Evolutionary conservation across 2,329 filamentous ascomycete genomes (phyloP), one percentile per base, ranked within the genome.

Genomic region (Hirsutella minnesotensis): DNA sequence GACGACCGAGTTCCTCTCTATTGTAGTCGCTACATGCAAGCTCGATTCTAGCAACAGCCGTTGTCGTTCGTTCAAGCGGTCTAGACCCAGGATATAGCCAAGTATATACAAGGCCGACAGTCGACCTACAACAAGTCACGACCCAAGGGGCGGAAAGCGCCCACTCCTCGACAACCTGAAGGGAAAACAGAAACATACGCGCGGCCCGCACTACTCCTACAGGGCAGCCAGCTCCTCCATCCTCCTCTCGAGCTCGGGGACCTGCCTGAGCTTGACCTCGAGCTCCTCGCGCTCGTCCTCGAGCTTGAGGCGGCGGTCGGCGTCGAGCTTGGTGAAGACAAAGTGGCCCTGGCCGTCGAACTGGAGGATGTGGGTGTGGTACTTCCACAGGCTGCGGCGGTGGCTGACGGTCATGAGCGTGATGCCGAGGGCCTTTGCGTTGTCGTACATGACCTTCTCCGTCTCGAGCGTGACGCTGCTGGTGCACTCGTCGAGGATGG

Each of bases 261-360:
- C 84, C 49, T 87, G 82, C 46, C 92, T 73, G 41, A 98, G 66
- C 60, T 86, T 75, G 40, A 94, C 69, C 46, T 96, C 90, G 36
- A 96, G 70, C 51, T 96, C 90, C 58, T 98, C 92, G 63, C 85
- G 94, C 70, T 96, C 92, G 63, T 98, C 92, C 69, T 98, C 92
- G 40, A 98, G 70, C 62, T 79, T 75, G 61, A 96, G 62, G 47
- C 92, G 73, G 59, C 75, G 80, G 53, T 95, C 90, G 16, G 90
- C 90, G 62, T 98, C 92, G 40, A 98, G 68, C 44, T 76, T 77
- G 0, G 88, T 94, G 56, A 98, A 98, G 30, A 95, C 78, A 55
- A 86, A 95, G 40, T 87, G 73, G 0, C 92, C 92, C 63, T 95
- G 86, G 0, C 92, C 92, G 61, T 96, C 90, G 59, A 98, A 98